These are phyloP conservation scores for Globisporangium solare DNA, from an alignment of 352 stramenopile species.

Conservation along the genomic window DNA sequence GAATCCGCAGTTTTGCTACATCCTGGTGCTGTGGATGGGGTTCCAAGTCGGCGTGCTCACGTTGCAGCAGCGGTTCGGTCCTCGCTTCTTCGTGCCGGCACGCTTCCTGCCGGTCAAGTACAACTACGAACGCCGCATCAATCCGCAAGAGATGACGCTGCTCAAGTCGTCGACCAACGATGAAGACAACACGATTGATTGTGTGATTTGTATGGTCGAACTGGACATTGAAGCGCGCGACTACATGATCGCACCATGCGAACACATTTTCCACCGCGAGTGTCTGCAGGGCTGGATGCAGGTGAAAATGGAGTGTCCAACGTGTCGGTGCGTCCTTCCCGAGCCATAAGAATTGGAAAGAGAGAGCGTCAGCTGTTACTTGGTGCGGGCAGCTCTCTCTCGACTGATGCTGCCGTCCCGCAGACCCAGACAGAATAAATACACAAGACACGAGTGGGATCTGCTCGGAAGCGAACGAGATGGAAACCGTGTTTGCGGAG, in stretches of 20 bases:
- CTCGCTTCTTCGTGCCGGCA: slow-evolving; percentile 94
- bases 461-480: background rate
- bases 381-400: no score
- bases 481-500: background rate
- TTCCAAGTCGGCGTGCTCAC: slow-evolving; percentile 91
- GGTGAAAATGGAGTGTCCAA: slow-evolving; percentile 97
- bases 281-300: slow-evolving; percentile 97
- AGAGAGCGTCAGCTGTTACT: no score
- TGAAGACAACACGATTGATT: slow-evolving; percentile 68
- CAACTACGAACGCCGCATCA: slow-evolving; percentile 92
- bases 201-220: slow-evolving; percentile 86
- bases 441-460: background rate
- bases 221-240: slow-evolving; percentile 72
- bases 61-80: slow-evolving; percentile 90
- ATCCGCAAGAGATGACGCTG: slow-evolving; percentile 57
- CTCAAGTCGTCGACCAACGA: slow-evolving; percentile 50
- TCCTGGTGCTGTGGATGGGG: slow-evolving; percentile 88
- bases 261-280: slow-evolving; percentile 94
- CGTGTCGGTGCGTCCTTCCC: slow-evolving; percentile 89
- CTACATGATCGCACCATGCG: slow-evolving; percentile 97
- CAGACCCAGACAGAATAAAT: no score
- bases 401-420: no score
- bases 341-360: slow-evolving; percentile 41
- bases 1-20: slow-evolving; percentile 58
- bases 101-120: slow-evolving; percentile 96